phyloP scores from a whole-genome alignment of 768 basidiomycete species.

The Boletus reticuloceps region DNA sequence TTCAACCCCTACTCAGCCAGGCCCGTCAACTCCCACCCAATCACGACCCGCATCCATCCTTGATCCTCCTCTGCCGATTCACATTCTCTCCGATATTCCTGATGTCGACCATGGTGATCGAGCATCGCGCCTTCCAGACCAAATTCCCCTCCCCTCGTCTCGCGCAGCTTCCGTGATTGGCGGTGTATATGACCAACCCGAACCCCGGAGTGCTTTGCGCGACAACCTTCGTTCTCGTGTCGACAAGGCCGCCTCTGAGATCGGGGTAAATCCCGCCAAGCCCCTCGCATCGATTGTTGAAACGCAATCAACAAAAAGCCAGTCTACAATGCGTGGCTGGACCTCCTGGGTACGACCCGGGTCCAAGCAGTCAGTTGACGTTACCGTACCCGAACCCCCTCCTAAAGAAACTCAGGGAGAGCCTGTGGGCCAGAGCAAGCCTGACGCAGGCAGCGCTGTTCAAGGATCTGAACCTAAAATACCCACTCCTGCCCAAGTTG shows the following conservation, averaged over 20 bases:
- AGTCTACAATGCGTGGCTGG: constrained; percentile 6
- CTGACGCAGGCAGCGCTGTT: neutral
- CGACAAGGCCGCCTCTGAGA: constrained; percentile 22
- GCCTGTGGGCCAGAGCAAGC: neutral
- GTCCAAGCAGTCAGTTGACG: neutral
- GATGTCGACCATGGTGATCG: constrained; percentile 11
- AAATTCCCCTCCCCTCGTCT: constrained; percentile 27
- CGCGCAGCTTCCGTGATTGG: constrained; percentile 31
- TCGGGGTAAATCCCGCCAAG: constrained; percentile 17
- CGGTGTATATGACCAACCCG: constrained; percentile 22
- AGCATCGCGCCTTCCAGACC: constrained; percentile 13
- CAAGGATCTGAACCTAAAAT: constrained; percentile 9
- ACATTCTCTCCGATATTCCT: constrained; percentile 14
- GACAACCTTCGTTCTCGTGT: constrained; percentile 10
- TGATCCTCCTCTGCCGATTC: constrained; percentile 7
- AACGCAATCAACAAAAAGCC: neutral
- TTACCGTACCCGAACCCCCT: neutral
- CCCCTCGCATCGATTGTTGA: constrained; percentile 3
- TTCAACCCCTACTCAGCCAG: neutral
- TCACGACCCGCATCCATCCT: constrained; percentile 15
- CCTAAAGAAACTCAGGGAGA: constrained; percentile 2
- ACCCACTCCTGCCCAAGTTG: constrained; percentile 25
- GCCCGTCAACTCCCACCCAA: neutral
- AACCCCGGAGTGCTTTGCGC: constrained; percentile 12
- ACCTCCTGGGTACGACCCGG: constrained; percentile 1